Base-by-base conservation (phyloP, 352 stramenopile genomes). In the Phytophthora gonapodyides region DNA sequence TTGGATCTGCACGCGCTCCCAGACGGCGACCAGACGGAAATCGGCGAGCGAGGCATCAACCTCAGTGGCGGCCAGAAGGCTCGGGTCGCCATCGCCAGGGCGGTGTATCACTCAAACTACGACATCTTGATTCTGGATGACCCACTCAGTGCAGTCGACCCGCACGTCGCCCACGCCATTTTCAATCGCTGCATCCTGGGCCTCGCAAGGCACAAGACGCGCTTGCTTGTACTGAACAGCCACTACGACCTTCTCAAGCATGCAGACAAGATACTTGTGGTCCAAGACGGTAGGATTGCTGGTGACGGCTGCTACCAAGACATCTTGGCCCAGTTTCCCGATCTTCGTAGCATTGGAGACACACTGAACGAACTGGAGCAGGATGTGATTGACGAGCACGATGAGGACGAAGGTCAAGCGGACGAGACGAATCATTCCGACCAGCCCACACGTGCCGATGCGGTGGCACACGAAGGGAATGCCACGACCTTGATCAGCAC, bases 41-140 rank as follows among this genome's bases (percentile, higher is more conserved):
- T 99, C 49, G 96, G 94, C 6, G 95, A 98, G 71, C 93, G 93
- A 43, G 96, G 96, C 0, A 92, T 99, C 30, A 99, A 97, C 41
- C 60, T 99, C 2, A 96, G 73, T 12, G 95, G 96, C 13, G 96
- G 96, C 1, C 94, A 98, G 68, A 97, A 98, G 67, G 74, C 73
- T 8, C 75, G 91, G 16, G 78, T 98, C 12, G 75, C 75, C 2
- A 75, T 98, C 7, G 94, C 94, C n/a, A 64, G 94, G 13, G 88
- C 84, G 9, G 76, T 98, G 31, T 98, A 98, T 70, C 71, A 41
- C 96, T 61, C 54, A 2, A 64, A 88, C 46, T 79, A 64, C 31
- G 71, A 72, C 24, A 61, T 81, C 15, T 91, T 93, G 66, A 59
- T 82, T 38, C 43, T 80, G 35, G 74, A 82, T 15, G 71, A 82